Base-by-base conservation (phyloP, 2,329 filamentous ascomycete species). In the Colletotrichum tofieldiae region DNA sequence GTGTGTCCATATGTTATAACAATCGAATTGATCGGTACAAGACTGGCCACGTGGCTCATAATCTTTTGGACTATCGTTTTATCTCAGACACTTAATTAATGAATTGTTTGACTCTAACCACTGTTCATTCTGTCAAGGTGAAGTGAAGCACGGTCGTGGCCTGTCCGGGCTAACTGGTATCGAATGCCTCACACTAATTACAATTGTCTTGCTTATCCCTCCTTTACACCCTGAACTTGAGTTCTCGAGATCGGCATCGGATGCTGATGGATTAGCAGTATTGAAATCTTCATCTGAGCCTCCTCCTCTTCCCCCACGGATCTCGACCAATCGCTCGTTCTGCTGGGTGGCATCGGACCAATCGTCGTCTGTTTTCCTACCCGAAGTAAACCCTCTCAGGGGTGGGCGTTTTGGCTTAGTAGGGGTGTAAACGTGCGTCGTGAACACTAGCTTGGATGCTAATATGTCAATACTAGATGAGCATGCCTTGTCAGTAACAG, bases 401-500 rank as follows among this genome's bases (percentile, higher is more conserved):
- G 18, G 35, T 2, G 23, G 41, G 23, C 39, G 45, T 7, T 20
- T 29, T 2, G 59, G 39, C 2, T 43, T 45, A 1, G 37, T n/a
- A 7, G 39, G 52, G 2, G 43, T 39, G 12, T 72, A 70, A 1
- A 29, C 39, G 9, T 72, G 54, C 0, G 45, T 62, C 14, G 65
- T 73, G 51, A 79, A 79, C 3, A 79, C 76, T 0, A 81, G 74
- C 32, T 79, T 81, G 3, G 81, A 82, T 7, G 80, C 81, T 12
- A 82, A 75, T 5, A 82, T 78, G 26, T 82, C 80, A 52, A 82
- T 81, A 20, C 81, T 76, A 43, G 5, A 5, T 5, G 11, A 12
- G 5, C 8, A 41, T 58, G 16, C 16, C 39, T 51, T 12, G 39
- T 54, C 39, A 58, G 43, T 35, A 37, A 20, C 37, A 12, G 5